Base-by-base conservation (phyloP, 768 basidiomycete genomes). In the Suillus occidentalis region DNA sequence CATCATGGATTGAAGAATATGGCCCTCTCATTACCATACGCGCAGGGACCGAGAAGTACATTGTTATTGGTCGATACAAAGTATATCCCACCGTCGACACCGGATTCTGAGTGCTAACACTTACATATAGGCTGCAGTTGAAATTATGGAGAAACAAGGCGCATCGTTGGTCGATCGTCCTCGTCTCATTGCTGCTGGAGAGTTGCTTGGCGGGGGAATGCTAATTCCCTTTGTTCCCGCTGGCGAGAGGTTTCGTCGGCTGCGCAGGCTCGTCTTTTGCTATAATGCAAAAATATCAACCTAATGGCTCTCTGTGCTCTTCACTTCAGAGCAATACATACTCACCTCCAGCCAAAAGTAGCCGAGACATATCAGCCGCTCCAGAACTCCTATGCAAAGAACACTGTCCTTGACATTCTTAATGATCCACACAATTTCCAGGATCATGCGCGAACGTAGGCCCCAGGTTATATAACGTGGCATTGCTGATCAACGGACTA, bases 71-170 rank as follows among this genome's bases (percentile, higher is more conserved):
- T 22, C 65, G 65, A 20, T 55, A 66, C 55, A n/a, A 65, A 25
- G 64, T 62, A 31, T 9, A 43, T 18, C 18, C 9, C 4, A 31
- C 28, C 9, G 52, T 31, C 18, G 8, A 16, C 52, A 28, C 16
- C 8, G 28, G 2, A 3, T 52, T 22, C 28, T 28, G 9, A 53
- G 28, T 16, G 9, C 8, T 31, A 10, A 53, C 28, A 28, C 8
- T 9, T 10, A 18, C 18, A 53, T 16, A 18, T 18, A 73, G 72
- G 74, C 69, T 40, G 85, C 87, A 0, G 78, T 83, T 0, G 84
- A 87, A 14, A 82, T 88, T 61, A 80, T 88, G 84, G 87, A 88
- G 72, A 83, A 84, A 65, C 83, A 87, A 66, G 86, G 86, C 0
- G 84, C 82, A 0, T 69, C 70, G 3, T 76, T 84, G 22, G 81